Conservation (phyloP, 2,329 filamentous ascomycete species). For the Cercospora sesami region DNA sequence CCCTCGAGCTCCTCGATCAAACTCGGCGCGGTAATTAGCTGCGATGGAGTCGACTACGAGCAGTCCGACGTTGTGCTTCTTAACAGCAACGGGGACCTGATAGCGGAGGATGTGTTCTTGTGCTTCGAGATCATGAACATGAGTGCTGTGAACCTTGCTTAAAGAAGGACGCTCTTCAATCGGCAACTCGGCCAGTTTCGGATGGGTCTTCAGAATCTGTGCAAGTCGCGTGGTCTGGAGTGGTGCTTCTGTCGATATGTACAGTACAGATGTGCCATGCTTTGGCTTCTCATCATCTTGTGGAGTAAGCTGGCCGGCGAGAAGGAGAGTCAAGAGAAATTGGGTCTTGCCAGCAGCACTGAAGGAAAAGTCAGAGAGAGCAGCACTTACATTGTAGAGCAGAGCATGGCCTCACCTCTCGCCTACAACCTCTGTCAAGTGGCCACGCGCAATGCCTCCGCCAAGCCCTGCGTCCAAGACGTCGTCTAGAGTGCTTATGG, state of each 20-base stretch:
- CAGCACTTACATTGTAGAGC: constrained; percentile 12
- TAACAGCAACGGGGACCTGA: constrained; percentile 83
- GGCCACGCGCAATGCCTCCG: constrained; percentile 78
- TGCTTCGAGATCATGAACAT: constrained; percentile 84
- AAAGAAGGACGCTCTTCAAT: constrained; percentile 60
- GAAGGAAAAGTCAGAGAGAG: constrained; percentile 14
- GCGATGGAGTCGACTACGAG: constrained; percentile 89
- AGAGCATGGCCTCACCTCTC: constrained; percentile 63
- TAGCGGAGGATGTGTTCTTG: constrained; percentile 94
- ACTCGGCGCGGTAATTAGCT: constrained; percentile 93
- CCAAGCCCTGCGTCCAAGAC: constrained; percentile 68
- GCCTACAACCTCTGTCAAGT: constrained; percentile 84
- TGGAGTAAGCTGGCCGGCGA: constrained; percentile 77
- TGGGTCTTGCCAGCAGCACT: constrained; percentile 94
- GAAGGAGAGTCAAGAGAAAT: constrained; percentile 78
- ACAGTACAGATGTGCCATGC: constrained; percentile 70
- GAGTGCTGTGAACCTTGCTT: constrained; percentile 74
- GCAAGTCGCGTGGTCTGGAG: constrained; percentile 78
- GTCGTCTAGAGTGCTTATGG: constrained; percentile 78
- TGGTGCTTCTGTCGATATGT: constrained; percentile 89
- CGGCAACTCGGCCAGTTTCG: constrained; percentile 54
- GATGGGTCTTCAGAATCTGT: constrained; percentile 72
- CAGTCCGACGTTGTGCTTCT: constrained; percentile 73
- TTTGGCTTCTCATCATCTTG: constrained; percentile 41
- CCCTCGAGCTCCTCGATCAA: constrained; percentile 54